Evolutionary conservation across 495 filamentous ascomycete species (phyloP).

Genomic region (Daldinia caldariorum): DNA sequence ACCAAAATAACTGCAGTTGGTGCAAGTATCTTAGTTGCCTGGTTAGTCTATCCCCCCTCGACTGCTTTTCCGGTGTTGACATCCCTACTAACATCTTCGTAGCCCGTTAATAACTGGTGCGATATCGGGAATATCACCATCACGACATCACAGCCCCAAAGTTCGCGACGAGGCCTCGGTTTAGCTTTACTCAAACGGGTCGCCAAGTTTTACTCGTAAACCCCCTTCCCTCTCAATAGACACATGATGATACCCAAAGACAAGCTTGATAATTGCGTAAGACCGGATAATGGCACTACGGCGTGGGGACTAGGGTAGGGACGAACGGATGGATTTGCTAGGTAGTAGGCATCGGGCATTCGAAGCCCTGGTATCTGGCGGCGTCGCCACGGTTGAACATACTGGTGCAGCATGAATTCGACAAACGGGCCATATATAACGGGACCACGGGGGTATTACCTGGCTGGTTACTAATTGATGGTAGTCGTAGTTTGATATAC

Average conservation of each 20-base stretch:
- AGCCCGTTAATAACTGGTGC: constrained; percentile 85
- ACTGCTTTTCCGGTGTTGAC: constrained; percentile 5
- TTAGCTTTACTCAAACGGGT: constrained; percentile 34
- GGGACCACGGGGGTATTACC: neutral
- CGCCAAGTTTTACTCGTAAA: constrained; percentile 24
- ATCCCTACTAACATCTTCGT: constrained; percentile 13
- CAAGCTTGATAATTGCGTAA: constrained; percentile 19
- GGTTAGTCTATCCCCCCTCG: constrained; percentile 64
- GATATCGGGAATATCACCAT: constrained; percentile 65
- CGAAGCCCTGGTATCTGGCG: neutral
- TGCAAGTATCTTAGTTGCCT: constrained; percentile 94
- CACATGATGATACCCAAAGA: constrained; percentile 41
- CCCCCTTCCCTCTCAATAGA: constrained; percentile 10
- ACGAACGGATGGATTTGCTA: constrained; percentile 3
- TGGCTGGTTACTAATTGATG: constrained; percentile 4
- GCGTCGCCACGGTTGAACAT: constrained; percentile 24
- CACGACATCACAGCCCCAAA: constrained; percentile 15
- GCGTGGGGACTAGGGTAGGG: constrained; percentile 5
- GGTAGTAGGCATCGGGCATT: constrained; percentile 8
- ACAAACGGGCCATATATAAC: constrained; percentile 12
- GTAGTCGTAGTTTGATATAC: neutral
- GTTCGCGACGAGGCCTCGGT: constrained; percentile 22
- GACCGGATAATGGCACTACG: constrained; percentile 11
- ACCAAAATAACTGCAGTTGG: constrained; percentile 80
- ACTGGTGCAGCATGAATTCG: constrained; percentile 32